A percentile compares a stretch with the other conserved stretches of the same genome.
Conservation (phyloP, 2,329 filamentous ascomycete species). For the Fonsecaea pedrosoi region DNA sequence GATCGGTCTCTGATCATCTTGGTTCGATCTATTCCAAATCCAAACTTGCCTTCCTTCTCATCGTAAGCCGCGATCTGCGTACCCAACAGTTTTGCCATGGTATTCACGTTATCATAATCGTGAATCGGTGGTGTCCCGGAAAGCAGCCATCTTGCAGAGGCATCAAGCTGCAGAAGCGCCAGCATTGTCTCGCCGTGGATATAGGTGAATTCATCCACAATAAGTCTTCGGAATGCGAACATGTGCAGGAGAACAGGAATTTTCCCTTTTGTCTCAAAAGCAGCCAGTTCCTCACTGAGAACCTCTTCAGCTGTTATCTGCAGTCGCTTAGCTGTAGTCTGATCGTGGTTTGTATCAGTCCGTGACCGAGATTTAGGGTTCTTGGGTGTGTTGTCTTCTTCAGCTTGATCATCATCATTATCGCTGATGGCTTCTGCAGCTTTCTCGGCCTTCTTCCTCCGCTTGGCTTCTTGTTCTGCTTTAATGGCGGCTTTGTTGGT, state of each 20-base stretch:
- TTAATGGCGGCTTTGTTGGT: conserved; percentile 1
- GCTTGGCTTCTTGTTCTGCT: conserved; percentile 1
- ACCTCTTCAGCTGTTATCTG: not conserved
- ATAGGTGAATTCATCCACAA: conserved; percentile 71
- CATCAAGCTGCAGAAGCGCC: conserved; percentile 55
- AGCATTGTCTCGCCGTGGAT: conserved; percentile 52
- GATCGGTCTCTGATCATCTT: conserved; percentile 53
- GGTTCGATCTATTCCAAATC: conserved; percentile 53
- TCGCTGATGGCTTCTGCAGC: not conserved
- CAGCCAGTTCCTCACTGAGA: conserved; percentile 9
- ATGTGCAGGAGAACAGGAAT: conserved; percentile 60
- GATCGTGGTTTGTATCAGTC: not conserved
- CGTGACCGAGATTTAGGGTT: not conserved
- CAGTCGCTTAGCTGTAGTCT: not conserved
- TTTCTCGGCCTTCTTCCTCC: not conserved
- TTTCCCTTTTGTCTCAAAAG: conserved; percentile 27
- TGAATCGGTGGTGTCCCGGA: conserved; percentile 67
- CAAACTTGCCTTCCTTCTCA: conserved; percentile 53
- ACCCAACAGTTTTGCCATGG: conserved; percentile 63
- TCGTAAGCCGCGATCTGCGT: conserved; percentile 58
- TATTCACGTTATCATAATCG: conserved; percentile 66
- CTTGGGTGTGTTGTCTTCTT: conserved; percentile 1
- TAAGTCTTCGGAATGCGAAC: conserved; percentile 66
- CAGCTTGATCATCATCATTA: not conserved
- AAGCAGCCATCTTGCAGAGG: conserved; percentile 65